A percentile compares a stretch with the other conserved stretches of the same genome.
phyloP scores from a whole-genome alignment of 495 filamentous ascomycete species.

The Penicillium pulvis region DNA sequence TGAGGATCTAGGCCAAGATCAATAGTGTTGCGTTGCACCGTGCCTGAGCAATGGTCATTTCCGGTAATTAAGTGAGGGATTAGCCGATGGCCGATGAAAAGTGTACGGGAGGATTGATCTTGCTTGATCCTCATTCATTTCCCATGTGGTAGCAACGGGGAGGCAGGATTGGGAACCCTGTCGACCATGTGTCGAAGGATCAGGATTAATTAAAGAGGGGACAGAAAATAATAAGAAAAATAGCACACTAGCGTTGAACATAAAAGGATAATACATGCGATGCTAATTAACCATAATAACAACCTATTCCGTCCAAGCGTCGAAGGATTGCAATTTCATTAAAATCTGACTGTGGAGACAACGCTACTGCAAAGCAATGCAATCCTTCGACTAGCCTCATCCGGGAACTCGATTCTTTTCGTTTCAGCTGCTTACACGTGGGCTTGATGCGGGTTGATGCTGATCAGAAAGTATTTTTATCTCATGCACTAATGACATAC shows the following conservation, averaged over 20 bases:
- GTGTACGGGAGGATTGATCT: background rate
- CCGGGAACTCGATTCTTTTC: background rate
- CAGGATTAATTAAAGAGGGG: slow-evolving; percentile 1
- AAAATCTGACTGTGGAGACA: background rate
- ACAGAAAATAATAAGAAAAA: background rate
- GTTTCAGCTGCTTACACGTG: slow-evolving; percentile 26
- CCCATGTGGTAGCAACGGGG: slow-evolving; percentile 1
- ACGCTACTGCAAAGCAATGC: slow-evolving; percentile 13
- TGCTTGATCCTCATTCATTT: slow-evolving; percentile 1
- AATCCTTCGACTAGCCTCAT: slow-evolving; percentile 11
- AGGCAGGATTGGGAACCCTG: slow-evolving; percentile 15
- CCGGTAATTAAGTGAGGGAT: background rate
- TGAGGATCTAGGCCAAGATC: background rate
- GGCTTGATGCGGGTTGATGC: slow-evolving; percentile 13
- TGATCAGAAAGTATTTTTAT: slow-evolving; percentile 17
- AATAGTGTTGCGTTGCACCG: slow-evolving; percentile 10
- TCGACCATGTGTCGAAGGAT: slow-evolving; percentile 22
- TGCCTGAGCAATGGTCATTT: background rate
- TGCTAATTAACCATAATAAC: slow-evolving; percentile 9
- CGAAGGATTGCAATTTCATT: background rate
- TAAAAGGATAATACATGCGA: background rate
- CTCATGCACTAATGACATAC: slow-evolving; percentile 1
- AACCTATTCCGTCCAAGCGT: background rate
- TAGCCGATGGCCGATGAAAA: background rate
- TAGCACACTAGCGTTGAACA: background rate